Base-by-base conservation (phyloP, 805 yeast species). In the Saccharomycopsis guyanensis region DNA sequence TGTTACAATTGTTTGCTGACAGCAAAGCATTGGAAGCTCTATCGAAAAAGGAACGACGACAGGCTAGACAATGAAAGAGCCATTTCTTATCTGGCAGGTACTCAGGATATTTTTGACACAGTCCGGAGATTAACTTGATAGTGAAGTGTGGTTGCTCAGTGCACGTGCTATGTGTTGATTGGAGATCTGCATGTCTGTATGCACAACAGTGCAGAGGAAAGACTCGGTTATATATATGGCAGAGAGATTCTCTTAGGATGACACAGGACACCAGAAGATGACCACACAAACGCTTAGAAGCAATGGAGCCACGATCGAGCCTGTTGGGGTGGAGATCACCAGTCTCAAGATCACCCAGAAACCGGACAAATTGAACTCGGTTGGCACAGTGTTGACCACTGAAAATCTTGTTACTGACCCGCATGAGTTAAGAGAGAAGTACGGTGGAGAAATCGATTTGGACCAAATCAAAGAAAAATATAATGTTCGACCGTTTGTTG, bases 401-500 rank as follows among this genome's bases (percentile, higher is more conserved):
- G 25, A 42, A 8, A 42, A 42, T 16, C 25, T 42, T 18, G 18
- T 33, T 10, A 42, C 45, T n/a, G 45, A 42, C 19, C 27, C 34
- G 4, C n/a, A 31, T 8, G 31, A 13, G 19, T 31, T 40, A n/a
- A 27, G 43, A 27, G 15, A 3, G 18, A 40, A 40, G 32, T 40
- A 25, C 22, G 8, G 19, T 12, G 13, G 22, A n/a, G n/a, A 19
- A 5, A 8, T 40, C 24, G 32, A 40, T 32, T 27, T 40, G 6
- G 43, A 8, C 10, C 45, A 45, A 20, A 34, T 33, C 15, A 43
- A 48, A 10, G 40, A 48, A 8, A 60, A 59, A 46, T 62, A 58
- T 49, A 61, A 63, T 35, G 49, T 64, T 15, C 51, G 65, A 32
- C 62, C 63, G 2, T 64, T 65, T 43, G 20, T 43, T 18, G 60